Conservation (phyloP, 345 rosid species). For the Lumnitzera racemosa region DNA sequence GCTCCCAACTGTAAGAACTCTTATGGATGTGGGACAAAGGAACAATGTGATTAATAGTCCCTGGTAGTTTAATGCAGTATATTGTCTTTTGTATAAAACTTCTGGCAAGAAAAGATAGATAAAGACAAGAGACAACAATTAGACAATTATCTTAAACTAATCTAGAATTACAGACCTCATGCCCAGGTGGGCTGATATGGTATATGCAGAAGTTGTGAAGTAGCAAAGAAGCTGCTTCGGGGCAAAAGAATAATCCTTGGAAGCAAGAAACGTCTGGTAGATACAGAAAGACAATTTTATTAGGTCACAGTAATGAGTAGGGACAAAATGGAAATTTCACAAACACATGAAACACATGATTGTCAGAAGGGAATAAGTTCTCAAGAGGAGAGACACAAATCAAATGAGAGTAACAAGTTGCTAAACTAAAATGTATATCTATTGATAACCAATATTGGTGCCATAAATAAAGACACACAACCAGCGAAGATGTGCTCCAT, state of each 20-base stretch:
- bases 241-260: slow-evolving; percentile 82
- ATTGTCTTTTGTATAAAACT: neutral
- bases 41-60: slow-evolving; percentile 25
- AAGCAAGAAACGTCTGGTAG: slow-evolving; percentile 72
- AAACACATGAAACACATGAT: no score
- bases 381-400: no score
- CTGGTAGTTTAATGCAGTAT: neutral
- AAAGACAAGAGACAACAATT: slow-evolving; percentile 1
- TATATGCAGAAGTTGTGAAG: slow-evolving; percentile 90
- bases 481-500: no score
- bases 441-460: no score
- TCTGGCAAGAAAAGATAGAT: slow-evolving; percentile 3
- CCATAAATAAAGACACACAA: no score
- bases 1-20: slow-evolving; percentile 94
- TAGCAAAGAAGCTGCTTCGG: slow-evolving; percentile 74
- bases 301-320: neutral
- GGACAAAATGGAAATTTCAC: no score
- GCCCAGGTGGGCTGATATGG: slow-evolving; percentile 95
- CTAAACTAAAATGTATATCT: no score
- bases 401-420: no score
- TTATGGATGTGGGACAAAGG: slow-evolving; percentile 17
- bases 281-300: slow-evolving; percentile 1
- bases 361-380: no score
- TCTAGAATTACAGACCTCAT: slow-evolving; percentile 57
- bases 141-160: slow-evolving; percentile 12